Conservation (phyloP, 805 yeast species). For the Ogataea henricii region DNA sequence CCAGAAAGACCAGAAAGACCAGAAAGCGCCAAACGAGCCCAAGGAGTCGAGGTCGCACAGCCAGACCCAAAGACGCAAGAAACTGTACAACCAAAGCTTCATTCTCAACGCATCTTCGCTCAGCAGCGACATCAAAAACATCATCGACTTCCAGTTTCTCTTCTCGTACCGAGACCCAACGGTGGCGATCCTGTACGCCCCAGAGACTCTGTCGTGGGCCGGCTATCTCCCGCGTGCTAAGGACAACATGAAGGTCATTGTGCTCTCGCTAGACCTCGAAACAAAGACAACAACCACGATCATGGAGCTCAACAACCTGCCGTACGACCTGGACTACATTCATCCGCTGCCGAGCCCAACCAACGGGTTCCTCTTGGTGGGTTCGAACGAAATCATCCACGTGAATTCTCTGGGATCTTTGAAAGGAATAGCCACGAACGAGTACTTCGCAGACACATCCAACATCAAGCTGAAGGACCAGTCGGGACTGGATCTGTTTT, state of each 20-base stretch:
- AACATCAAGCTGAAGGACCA: constrained; percentile 47
- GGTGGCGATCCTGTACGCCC: constrained; percentile 35
- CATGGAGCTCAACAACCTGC: constrained; percentile 61
- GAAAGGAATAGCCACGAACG: constrained; percentile 64
- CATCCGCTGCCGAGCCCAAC: constrained; percentile 66
- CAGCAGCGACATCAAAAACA: constrained; percentile 56
- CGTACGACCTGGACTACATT: constrained; percentile 70
- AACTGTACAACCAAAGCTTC: constrained; percentile 54
- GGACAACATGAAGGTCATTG: constrained; percentile 63
- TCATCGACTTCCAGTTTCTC: constrained; percentile 72
- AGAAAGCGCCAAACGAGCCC: too few species aligned
- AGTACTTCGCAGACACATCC: constrained; percentile 46
- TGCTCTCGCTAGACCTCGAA: constrained; percentile 65
- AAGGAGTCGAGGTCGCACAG: constrained; percentile 4
- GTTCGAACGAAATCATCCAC: constrained; percentile 76
- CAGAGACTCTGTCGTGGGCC: constrained; percentile 62
- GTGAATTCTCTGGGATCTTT: constrained; percentile 76
- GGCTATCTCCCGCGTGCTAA: constrained; percentile 63
- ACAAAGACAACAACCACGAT: constrained; percentile 65
- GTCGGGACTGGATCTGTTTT: constrained; percentile 48
- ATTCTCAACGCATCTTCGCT: constrained; percentile 58
- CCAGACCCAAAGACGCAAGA: constrained; percentile 14
- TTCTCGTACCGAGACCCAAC: constrained; percentile 83
- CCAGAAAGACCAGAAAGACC: too few species aligned
- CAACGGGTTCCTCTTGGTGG: constrained; percentile 69